Base-by-base conservation (phyloP, 2,329 filamentous ascomycete genomes). In the Xylariaceae sp. region DNA sequence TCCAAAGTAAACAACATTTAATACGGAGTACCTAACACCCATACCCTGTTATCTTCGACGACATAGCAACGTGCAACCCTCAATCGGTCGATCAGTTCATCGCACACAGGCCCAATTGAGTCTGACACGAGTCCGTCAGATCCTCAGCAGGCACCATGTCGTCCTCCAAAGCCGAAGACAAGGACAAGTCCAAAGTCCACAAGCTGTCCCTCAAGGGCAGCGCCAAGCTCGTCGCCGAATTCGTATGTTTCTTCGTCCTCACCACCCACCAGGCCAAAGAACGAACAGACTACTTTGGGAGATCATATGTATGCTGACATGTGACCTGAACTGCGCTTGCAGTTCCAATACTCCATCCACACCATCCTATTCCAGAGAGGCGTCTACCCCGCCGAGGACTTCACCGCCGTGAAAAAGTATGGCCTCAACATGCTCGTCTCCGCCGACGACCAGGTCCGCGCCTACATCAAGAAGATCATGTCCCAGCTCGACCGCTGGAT, bases 401-500 rank as follows among this genome's bases (percentile, higher is more conserved):
- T 99, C 68, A 89, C 88, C 59, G 87, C 90, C 38, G 91, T 99
- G 65, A 99, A 99, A 75, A 99, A 99, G 75, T 99, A 99, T 86
- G 94, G 94, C 62, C 82, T 99, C 63, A 97, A 96, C 64, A 96
- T 96, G 90, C 87, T 96, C 62, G 91, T 97, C 45, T 95, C 92
- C 31, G 83, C 90, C 56, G 94, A 99, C 68, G 94, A 97, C 75
- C 92, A 99, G 73, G 94, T 99, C 67, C 95, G 96, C 72, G 90
- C 91, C 31, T 99, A 99, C 73, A 95, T 99, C 77, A 96, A 96
- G 72, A 96, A 95, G 73, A 97, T 99, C 74, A 99, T 96, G 91
- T 86, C 85, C 27, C 94, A 99, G 71, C 82, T 99, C 51, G 92
- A 95, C 74, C 90, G 89, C 68, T 99, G 94, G 94, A 97, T 97